Conservation (phyloP, 2,329 filamentous ascomycete species). For the Sordariomycetes sp. region DNA sequence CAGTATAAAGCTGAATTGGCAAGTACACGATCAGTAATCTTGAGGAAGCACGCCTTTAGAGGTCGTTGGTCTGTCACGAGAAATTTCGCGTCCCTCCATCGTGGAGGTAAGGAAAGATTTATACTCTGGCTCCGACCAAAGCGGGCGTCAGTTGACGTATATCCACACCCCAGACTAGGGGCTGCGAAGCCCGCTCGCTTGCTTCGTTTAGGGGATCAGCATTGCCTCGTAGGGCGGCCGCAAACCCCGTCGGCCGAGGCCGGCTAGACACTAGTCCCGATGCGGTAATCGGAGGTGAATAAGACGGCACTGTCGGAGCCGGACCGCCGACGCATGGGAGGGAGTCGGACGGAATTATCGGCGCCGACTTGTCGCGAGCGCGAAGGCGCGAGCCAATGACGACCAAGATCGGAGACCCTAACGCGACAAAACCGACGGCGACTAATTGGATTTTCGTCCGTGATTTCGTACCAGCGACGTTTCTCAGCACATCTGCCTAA, state of each 20-base stretch:
- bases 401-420: neutral
- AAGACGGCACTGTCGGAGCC: neutral
- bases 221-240: neutral
- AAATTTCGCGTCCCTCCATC: too few relatives aligned
- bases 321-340: neutral
- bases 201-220: too few relatives aligned
- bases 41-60: neutral
- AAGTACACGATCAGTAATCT: neutral
- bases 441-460: too few relatives aligned
- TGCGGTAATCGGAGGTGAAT: neutral
- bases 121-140: too few relatives aligned
- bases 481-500: too few relatives aligned
- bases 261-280: neutral
- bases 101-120: too few relatives aligned
- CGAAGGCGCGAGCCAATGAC: neutral
- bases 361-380: neutral
- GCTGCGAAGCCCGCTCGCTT: too few relatives aligned
- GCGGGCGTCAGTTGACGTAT: too few relatives aligned
- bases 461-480: too few relatives aligned
- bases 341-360: neutral
- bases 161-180: too few relatives aligned
- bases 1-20: neutral
- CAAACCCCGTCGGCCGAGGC: neutral
- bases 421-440: too few relatives aligned
- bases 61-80: too few relatives aligned